These are phyloP conservation scores for Blumeriella jaapii DNA, from an alignment of 2,329 filamentous ascomycete species.

Conservation along the genomic window DNA sequence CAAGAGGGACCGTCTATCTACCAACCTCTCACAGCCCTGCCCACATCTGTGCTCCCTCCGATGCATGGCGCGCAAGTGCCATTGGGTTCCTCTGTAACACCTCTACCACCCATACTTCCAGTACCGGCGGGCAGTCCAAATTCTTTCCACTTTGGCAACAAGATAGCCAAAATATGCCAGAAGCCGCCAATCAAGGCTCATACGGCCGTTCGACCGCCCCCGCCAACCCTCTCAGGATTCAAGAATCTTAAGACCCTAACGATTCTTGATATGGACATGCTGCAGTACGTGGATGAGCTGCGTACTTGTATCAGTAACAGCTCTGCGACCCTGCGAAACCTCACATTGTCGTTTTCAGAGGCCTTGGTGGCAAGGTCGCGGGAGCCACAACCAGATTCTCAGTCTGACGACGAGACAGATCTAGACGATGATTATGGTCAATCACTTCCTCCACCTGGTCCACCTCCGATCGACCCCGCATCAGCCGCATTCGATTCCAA, in stretches of 20 bases:
- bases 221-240: conserved; percentile 46
- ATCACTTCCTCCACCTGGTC: conserved; percentile 19
- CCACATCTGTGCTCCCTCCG: conserved; percentile 4
- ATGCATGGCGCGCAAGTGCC: background rate
- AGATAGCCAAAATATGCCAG: conserved; percentile 10
- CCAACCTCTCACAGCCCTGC: conserved; percentile 31
- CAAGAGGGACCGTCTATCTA: conserved; percentile 46
- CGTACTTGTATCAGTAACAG: conserved; percentile 43
- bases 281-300: conserved; percentile 45
- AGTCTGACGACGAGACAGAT: conserved; percentile 38
- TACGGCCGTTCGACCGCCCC: conserved; percentile 14
- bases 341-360: conserved; percentile 49
- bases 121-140: conserved; percentile 1
- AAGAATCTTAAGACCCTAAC: conserved; percentile 40
- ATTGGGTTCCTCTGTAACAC: background rate
- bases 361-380: conserved; percentile 36
- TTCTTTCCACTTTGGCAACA: conserved; percentile 5
- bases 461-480: conserved; percentile 22
- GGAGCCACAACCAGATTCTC: conserved; percentile 31
- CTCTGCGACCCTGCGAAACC: conserved; percentile 39
- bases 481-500: conserved; percentile 25
- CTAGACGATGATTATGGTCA: conserved; percentile 44
- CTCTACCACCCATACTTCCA: conserved; percentile 1
- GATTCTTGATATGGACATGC: conserved; percentile 48
- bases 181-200: background rate